Conservation (phyloP, 2,329 filamentous ascomycete species). For the Ilyonectria sp. region DNA sequence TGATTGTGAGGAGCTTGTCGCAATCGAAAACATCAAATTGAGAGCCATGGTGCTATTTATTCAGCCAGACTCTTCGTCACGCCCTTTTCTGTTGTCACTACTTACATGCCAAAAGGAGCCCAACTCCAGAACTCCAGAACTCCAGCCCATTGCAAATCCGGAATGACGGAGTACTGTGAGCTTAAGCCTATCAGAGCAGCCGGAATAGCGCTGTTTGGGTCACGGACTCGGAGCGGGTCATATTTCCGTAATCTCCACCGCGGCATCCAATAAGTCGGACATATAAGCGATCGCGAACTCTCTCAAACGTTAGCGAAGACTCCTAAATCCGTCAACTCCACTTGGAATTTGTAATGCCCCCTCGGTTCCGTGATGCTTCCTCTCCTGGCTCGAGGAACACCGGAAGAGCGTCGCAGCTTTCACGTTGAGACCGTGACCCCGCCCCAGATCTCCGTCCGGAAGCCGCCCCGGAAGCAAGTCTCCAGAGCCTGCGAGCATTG, state of each 20-base stretch:
- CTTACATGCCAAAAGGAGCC: conserved; percentile 21
- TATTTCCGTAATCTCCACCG: conserved; percentile 35
- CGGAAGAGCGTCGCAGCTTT: conserved; percentile 25
- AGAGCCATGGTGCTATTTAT: conserved; percentile 20
- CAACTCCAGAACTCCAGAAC: conserved; percentile 28
- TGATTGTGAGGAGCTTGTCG: neutral
- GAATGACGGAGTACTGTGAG: conserved; percentile 1
- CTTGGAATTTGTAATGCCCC: conserved; percentile 8
- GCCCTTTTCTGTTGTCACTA: neutral
- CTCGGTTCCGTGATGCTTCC: conserved; percentile 19
- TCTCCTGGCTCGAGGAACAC: conserved; percentile 27
- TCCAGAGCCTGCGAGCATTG: conserved; percentile 44
- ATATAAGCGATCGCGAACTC: conserved; percentile 17
- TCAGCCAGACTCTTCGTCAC: neutral
- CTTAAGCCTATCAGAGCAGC: conserved; percentile 14
- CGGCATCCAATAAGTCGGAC: conserved; percentile 1
- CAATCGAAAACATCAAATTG: neutral
- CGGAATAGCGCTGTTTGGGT: conserved; percentile 29
- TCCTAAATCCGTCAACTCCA: neutral
- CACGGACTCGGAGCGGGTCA: conserved; percentile 14
- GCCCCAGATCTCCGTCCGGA: conserved; percentile 5
- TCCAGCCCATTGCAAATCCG: neutral
- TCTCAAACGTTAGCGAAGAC: neutral
- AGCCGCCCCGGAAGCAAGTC: conserved; percentile 40
- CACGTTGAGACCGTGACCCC: neutral